Percentiles rank a stretch among this genome's conserved stretches.
Conservation (phyloP, 2,329 filamentous ascomycete genomes). For the Aureobasidium lini region DNA sequence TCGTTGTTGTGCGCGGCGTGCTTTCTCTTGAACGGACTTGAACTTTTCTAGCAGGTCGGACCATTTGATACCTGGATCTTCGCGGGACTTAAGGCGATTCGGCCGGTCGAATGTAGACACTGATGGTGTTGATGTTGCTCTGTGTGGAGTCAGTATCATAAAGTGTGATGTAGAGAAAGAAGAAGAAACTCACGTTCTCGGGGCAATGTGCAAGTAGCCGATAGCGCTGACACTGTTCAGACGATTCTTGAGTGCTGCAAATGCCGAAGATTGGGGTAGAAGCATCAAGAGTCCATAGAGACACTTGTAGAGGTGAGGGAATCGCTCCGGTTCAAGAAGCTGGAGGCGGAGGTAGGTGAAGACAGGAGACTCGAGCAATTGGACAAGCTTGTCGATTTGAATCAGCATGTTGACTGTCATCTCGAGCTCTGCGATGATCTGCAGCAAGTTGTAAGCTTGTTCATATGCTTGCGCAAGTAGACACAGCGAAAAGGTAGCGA, state of each 20-base stretch:
- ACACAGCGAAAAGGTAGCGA: conserved; percentile 93
- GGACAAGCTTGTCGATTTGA: conserved; percentile 96
- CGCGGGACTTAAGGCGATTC: conserved; percentile 73
- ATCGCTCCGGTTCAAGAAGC: conserved; percentile 88
- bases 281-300: conserved; percentile 96
- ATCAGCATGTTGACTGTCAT: conserved; percentile 99
- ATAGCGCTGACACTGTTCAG: conserved; percentile 96
- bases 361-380: conserved; percentile 91
- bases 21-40: conserved; percentile 78
- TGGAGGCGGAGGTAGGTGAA: conserved; percentile 97
- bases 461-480: conserved; percentile 95
- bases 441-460: conserved; percentile 89
- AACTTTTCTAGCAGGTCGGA: conserved; percentile 91
- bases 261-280: conserved; percentile 93
- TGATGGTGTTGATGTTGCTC: conserved; percentile 25
- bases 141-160: conserved; percentile 13
- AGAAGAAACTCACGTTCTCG: conserved; percentile 50
- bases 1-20: conserved; percentile 57
- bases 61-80: conserved; percentile 76
- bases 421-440: conserved; percentile 93
- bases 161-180: conserved; percentile 17
- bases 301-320: conserved; percentile 83
- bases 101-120: conserved; percentile 35
- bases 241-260: conserved; percentile 91
- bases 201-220: conserved; percentile 81